Evolutionary conservation across 202 grass and related monocot genomes (phyloP).

Genomic region (Brachypodium distachyon): DNA sequence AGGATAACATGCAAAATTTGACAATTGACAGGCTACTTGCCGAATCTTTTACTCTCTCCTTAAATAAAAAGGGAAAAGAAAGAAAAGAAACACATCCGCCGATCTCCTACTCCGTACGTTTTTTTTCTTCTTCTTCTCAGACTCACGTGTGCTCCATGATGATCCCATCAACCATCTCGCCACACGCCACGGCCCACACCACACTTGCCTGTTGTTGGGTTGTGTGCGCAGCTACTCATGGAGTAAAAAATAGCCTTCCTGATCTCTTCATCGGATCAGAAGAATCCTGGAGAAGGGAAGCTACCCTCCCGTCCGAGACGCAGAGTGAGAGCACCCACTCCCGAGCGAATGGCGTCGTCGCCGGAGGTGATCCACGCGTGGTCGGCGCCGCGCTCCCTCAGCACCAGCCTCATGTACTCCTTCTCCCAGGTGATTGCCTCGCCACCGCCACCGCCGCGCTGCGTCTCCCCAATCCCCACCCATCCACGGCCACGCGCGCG

Average conservation of each 20-base stretch:
- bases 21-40: background rate
- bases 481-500: background rate
- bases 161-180: background rate
- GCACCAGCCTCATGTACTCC: conserved; percentile 99
- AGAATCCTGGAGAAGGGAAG: background rate
- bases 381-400: conserved; percentile 91
- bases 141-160: background rate
- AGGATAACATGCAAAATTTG: background rate
- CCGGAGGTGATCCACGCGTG: conserved; percentile 79
- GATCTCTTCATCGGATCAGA: conserved; percentile 3
- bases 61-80: background rate
- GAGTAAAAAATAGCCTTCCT: too few relatives aligned
- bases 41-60: background rate
- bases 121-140: too few relatives aligned
- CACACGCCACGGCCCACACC: too few relatives aligned
- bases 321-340: background rate
- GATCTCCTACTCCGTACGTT: too few relatives aligned
- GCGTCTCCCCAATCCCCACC: background rate
- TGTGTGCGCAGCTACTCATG: too few relatives aligned
- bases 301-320: background rate
- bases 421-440: conserved; percentile 64
- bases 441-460: background rate
- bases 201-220: background rate
- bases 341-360: conserved; percentile 13
- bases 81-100: background rate